A percentile compares a stretch with the other conserved stretches of the same genome.
Evolutionary conservation across 495 filamentous ascomycete genomes (phyloP).

Genomic region (Lineolata rhizophorae): DNA sequence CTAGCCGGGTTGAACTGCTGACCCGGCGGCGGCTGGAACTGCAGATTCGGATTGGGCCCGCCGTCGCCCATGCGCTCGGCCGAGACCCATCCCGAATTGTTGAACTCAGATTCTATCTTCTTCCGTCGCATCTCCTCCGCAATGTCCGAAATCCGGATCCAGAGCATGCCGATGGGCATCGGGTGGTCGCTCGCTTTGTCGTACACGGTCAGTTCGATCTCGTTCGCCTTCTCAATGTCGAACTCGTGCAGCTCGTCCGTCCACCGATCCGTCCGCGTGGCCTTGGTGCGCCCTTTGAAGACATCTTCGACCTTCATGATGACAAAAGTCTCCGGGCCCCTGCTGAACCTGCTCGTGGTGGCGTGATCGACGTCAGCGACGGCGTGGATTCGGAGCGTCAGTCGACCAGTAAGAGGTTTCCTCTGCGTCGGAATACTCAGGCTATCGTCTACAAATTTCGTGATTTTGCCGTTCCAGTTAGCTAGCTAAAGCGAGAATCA

Average conservation of each 20-base stretch:
- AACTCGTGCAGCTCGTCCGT: constrained; percentile 73
- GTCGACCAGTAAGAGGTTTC: constrained; percentile 75
- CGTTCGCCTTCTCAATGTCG: constrained; percentile 93
- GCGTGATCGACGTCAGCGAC: constrained; percentile 94
- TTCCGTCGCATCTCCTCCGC: constrained; percentile 93
- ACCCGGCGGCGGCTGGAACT: constrained; percentile 22
- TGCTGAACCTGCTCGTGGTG: constrained; percentile 60
- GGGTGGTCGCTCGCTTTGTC: constrained; percentile 81
- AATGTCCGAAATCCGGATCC: constrained; percentile 93
- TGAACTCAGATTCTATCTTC: constrained; percentile 88
- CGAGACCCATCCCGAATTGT: constrained; percentile 82
- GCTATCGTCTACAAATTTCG: constrained; percentile 56
- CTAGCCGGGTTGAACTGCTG: constrained; percentile 13
- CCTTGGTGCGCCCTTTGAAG: constrained; percentile 70
- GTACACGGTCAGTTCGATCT: constrained; percentile 93
- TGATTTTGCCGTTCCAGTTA: not conserved
- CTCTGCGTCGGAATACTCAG: constrained; percentile 85
- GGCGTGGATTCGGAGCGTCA: constrained; percentile 65
- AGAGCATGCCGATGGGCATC: constrained; percentile 82
- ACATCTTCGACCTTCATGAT: constrained; percentile 91
- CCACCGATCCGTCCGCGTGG: constrained; percentile 75
- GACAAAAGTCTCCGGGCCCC: constrained; percentile 85
- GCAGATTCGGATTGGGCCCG: constrained; percentile 17
- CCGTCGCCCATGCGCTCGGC: constrained; percentile 72
- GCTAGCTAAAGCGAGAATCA: not conserved